These are phyloP conservation scores for Paecilomyces niveus DNA, from an alignment of 2,329 filamentous ascomycete species.

Conservation along the genomic window DNA sequence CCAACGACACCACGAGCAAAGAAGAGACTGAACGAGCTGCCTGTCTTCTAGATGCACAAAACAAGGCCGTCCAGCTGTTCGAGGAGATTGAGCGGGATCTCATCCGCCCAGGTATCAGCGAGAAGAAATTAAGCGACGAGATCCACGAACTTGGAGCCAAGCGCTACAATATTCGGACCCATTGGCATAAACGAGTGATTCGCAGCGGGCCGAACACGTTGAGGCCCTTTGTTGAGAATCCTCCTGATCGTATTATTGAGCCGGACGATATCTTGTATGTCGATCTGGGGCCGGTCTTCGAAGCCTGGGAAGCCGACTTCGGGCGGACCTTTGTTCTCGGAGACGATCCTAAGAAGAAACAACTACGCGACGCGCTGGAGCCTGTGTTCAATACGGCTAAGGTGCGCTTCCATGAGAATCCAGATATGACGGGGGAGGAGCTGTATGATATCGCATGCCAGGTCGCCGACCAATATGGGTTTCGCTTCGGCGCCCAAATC, in stretches of 20 bases:
- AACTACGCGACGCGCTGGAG: constrained; percentile 40
- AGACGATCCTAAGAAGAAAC: constrained; percentile 38
- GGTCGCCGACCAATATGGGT: constrained; percentile 34
- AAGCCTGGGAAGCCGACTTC: constrained; percentile 49
- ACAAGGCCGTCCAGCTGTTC: constrained; percentile 42
- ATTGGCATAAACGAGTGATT: constrained; percentile 49
- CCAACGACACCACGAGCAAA: not conserved
- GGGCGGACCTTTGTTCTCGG: constrained; percentile 48
- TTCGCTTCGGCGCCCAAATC: constrained; percentile 38
- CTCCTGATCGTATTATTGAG: constrained; percentile 42
- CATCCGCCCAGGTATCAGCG: constrained; percentile 42
- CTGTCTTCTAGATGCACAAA: constrained; percentile 40
- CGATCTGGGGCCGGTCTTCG: constrained; percentile 48
- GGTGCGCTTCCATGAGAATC: constrained; percentile 28
- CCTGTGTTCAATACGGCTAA: constrained; percentile 43
- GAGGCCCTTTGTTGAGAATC: constrained; percentile 42
- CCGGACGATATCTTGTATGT: constrained; percentile 46
- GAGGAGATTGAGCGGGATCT: constrained; percentile 41
- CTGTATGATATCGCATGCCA: constrained; percentile 40
- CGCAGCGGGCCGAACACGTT: constrained; percentile 46
- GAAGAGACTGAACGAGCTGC: constrained; percentile 22
- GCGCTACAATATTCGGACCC: constrained; percentile 39
- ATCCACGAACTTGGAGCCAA: constrained; percentile 40
- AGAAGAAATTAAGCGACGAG: constrained; percentile 42
- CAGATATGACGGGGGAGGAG: constrained; percentile 43